A percentile compares a stretch with the other conserved stretches of the same genome.
Evolutionary conservation across 2,329 filamentous ascomycete genomes (phyloP).

Genomic region (Simplicillium sp.): DNA sequence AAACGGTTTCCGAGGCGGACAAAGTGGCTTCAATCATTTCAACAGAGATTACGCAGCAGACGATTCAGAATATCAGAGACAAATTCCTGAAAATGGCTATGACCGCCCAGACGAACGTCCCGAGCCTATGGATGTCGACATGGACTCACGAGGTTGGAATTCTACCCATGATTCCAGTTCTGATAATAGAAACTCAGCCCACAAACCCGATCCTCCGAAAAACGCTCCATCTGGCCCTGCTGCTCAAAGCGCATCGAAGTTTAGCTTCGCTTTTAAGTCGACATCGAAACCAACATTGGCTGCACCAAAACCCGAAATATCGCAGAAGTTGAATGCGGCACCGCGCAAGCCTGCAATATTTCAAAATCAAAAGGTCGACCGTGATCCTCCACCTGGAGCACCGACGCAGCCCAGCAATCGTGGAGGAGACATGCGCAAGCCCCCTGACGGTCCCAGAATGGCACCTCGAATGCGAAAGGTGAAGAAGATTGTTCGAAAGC

Average conservation of each 20-base stretch:
- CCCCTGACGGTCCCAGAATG: slow-evolving; percentile 23
- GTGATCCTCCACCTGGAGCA: slow-evolving; percentile 38
- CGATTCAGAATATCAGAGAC: background rate
- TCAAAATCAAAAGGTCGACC: slow-evolving; percentile 21
- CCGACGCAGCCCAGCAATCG: slow-evolving; percentile 45
- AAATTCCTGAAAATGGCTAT: slow-evolving; percentile 16
- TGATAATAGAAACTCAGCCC: background rate
- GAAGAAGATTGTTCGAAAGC: slow-evolving; percentile 58
- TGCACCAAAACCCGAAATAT: slow-evolving; percentile 55
- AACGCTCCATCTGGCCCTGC: slow-evolving; percentile 39
- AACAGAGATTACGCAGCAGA: background rate
- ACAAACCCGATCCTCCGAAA: slow-evolving; percentile 14
- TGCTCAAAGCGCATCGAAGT: slow-evolving; percentile 44
- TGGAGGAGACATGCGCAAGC: slow-evolving; percentile 25
- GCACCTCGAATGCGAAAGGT: slow-evolving; percentile 50
- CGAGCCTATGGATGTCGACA: slow-evolving; percentile 52
- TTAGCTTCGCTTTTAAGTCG: slow-evolving; percentile 88
- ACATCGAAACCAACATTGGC: slow-evolving; percentile 49
- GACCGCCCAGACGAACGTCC: slow-evolving; percentile 29
- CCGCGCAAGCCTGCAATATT: slow-evolving; percentile 34
- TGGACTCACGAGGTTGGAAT: slow-evolving; percentile 35
- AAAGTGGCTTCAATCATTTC: background rate
- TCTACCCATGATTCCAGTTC: background rate
- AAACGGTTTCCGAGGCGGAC: slow-evolving; percentile 45
- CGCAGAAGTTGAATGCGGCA: slow-evolving; percentile 58